These are phyloP conservation scores for Silene coronaria DNA, from an alignment of 179 eudicot species.

Conservation along the genomic window DNA sequence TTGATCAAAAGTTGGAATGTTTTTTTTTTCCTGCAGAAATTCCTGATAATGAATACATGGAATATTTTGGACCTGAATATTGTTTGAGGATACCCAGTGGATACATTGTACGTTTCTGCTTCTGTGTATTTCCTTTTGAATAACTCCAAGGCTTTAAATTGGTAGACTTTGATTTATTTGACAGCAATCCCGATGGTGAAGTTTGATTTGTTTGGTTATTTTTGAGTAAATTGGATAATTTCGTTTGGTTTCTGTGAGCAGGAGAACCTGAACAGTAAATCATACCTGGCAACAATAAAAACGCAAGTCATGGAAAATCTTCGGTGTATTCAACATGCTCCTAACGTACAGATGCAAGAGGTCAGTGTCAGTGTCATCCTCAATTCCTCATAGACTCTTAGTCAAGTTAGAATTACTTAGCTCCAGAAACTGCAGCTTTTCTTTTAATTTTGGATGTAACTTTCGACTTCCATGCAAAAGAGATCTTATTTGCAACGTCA, in stretches of 20 bases:
- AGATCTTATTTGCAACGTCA: background rate
- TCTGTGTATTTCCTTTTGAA: background rate
- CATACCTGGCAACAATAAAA: conserved; percentile 72
- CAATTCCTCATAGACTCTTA: background rate
- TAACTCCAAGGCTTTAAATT: background rate
- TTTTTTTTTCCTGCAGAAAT: conserved; percentile 51
- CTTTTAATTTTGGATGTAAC: background rate
- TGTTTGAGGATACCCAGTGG: conserved; percentile 67
- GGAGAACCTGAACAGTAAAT: conserved; percentile 87
- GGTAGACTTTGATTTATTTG: background rate
- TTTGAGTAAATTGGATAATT: background rate
- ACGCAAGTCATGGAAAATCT: conserved; percentile 92
- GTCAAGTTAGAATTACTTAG: background rate
- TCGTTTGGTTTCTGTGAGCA: conserved; percentile 31
- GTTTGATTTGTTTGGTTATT: no score
- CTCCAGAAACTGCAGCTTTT: background rate
- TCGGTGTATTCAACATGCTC: conserved; percentile 91
- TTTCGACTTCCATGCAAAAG: background rate
- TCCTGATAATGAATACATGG: conserved; percentile 80
- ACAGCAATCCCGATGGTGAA: background rate
- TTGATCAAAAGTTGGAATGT: background rate
- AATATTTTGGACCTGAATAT: conserved; percentile 81
- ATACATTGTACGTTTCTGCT: conserved; percentile 45
- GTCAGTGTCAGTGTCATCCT: conserved; percentile 32
- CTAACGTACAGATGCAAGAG: conserved; percentile 96